Base-by-base conservation (phyloP, 768 basidiomycete genomes). In the Naganishia antarctica region DNA sequence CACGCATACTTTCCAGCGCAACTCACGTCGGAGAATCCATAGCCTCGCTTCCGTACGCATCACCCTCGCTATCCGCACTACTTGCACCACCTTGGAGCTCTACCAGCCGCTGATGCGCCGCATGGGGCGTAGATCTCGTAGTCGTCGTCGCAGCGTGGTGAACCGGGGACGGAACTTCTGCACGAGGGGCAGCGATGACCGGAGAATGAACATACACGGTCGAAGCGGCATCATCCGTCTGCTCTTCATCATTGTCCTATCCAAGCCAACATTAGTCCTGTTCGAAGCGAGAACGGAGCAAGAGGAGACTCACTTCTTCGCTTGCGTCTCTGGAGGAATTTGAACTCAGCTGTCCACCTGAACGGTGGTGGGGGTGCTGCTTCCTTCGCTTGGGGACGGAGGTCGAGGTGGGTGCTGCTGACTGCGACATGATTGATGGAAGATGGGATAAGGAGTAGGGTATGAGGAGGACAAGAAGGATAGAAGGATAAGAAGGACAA, bases 231-330 rank as follows among this genome's bases (percentile, higher is more conserved):
- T 67, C 66, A 61, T 68, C 44, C 31, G 64, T 44, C n/a, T 57
- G 43, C 41, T 60, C 60, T 34, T 61, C 34, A 15, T 37, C 34
- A 15, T 37, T 15, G 34, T 37, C 15, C n/a, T n/a, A n/a, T n/a
- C n/a, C n/a, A n/a, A n/a, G n/a, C n/a, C n/a, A n/a, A n/a, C n/a
- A n/a, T n/a, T n/a, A n/a, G n/a, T n/a, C n/a, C n/a, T n/a, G n/a
- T n/a, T n/a, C n/a, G n/a, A n/a, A n/a, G n/a, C n/a, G n/a, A n/a
- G n/a, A n/a, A n/a, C n/a, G n/a, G n/a, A n/a, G n/a, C n/a, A n/a
- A n/a, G n/a, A n/a, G n/a, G 11, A 13, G 31, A 68, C 72, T 68
- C 61, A 78, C 77, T 74, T 78, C 78, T 58, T 77, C 78, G 63
- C 76, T 78, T 16, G 78, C 78, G 68, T 78, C 76, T 64, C 72